phyloP scores from a whole-genome alignment of 371 early-diverging fungal species.

The Rhizomucor miehei region DNA sequence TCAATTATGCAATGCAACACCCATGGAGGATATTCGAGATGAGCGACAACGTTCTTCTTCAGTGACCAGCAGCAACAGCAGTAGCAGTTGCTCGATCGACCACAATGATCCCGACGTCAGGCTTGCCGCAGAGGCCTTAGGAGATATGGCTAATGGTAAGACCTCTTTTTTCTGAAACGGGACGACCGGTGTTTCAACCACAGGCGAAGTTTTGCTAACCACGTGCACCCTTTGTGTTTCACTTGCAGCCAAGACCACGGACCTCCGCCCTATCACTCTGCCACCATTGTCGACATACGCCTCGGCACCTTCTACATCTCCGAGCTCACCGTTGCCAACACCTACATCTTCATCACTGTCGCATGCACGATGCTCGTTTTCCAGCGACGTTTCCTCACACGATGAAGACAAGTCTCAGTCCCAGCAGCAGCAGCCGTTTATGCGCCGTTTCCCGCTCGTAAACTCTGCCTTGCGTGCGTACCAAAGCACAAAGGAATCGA shows the following conservation, averaged over 20 bases:
- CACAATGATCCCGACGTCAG: constrained; percentile 51
- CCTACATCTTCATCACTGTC: constrained; percentile 22
- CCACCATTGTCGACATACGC: constrained; percentile 17
- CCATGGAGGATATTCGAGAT: constrained; percentile 1
- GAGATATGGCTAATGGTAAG: constrained; percentile 46
- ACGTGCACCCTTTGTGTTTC: constrained; percentile 7
- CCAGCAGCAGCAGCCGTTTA: constrained; percentile 41
- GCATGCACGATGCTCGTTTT: constrained; percentile 18
- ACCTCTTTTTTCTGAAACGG: constrained; percentile 2
- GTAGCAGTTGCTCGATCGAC: constrained; percentile 2
- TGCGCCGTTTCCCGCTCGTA: constrained; percentile 77
- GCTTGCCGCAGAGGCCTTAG: constrained; percentile 62
- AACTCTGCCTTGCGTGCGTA: constrained; percentile 74
- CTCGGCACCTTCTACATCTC: constrained; percentile 26
- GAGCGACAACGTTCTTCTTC: constrained; percentile 6
- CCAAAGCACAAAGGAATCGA: constrained; percentile 70
- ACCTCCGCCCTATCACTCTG: constrained; percentile 9
- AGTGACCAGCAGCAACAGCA: neutral
- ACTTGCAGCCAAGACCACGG: constrained; percentile 3
- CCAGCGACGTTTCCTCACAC: constrained; percentile 16
- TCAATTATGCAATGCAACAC: constrained; percentile 22
- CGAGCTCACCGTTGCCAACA: constrained; percentile 24
- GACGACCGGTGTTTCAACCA: constrained; percentile 6
- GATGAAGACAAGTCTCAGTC: constrained; percentile 6
- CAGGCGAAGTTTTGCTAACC: constrained; percentile 4